Base-by-base conservation (phyloP, 495 filamentous ascomycete genomes). In the Xylaria acuta region DNA sequence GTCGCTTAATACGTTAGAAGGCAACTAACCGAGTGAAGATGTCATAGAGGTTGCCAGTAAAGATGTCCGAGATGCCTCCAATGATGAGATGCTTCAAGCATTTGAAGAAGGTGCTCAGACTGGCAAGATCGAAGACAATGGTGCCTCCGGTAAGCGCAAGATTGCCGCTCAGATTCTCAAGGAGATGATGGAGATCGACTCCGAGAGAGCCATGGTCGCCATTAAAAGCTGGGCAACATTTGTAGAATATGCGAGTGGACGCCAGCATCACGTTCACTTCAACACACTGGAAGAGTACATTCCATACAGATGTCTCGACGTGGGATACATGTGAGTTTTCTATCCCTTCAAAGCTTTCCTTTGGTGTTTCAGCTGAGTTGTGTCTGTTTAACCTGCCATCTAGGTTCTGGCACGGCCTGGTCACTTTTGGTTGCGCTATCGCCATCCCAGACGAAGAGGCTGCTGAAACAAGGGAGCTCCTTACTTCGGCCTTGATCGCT, bases 211-310 rank as follows among this genome's bases (percentile, higher is more conserved):
- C 1, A 38, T 73, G n/a, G 69, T 60, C 11, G 67, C 73, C 30
- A 72, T 75, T 30, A 72, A 72, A 30, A 45, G 56, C 11, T 80
- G 79, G 79, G 59, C 56, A 22, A 70, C 66, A 32, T 78, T 76
- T 34, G 56, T 74, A 43, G 70, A 76, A 9, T 32, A 78, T 58
- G 58, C 64, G 1, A 58, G 63, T 11, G 69, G 68, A 3, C 69
- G 72, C 1, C 51, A 66, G 16, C 54, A 69, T 34, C 54, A 64
- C 41, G 64, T n/a, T 18, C 25, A 70, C 6, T 76, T 72, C 34
- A 38, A 64, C 8, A 69, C 54, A 30, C 49, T 77, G 7, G 73
- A 73, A 9, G 75, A 75, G 43, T 75, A 77, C 41, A 30, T 77
- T 3, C 60, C 60, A 3, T 64, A 64, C 22, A 20, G 60, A 12